These are phyloP conservation scores for Coemansia aciculifera DNA, from an alignment of 192 early-diverging fungal species.

Conservation along the genomic window DNA sequence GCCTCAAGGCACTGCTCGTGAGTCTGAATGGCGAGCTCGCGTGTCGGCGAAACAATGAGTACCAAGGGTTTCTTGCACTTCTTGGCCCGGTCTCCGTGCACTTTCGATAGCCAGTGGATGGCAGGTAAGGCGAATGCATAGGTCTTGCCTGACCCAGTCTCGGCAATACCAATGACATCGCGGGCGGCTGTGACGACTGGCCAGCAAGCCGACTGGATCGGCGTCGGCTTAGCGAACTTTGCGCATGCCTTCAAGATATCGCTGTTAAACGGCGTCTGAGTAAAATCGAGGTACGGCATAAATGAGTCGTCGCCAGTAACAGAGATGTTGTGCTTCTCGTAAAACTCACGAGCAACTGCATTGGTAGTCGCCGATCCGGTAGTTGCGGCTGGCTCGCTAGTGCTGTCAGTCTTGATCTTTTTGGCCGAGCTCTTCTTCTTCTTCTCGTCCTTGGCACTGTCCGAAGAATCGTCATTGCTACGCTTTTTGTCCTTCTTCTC, in stretches of 20 bases:
- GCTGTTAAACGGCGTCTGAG: slow-evolving; percentile 67
- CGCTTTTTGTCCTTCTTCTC: slow-evolving; percentile 40
- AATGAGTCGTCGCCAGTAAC: slow-evolving; percentile 59
- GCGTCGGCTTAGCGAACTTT: slow-evolving; percentile 82
- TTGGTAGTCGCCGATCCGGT: slow-evolving; percentile 20
- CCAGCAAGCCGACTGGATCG: slow-evolving; percentile 95
- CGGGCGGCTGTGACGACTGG: slow-evolving; percentile 77
- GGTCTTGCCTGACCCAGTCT: slow-evolving; percentile 96
- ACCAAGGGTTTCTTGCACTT: slow-evolving; percentile 71
- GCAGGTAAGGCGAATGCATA: slow-evolving; percentile 92
- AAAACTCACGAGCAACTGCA: slow-evolving; percentile 52
- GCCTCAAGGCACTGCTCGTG: slow-evolving; percentile 82
- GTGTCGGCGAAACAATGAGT: slow-evolving; percentile 91
- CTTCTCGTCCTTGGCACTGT: slow-evolving; percentile 13
- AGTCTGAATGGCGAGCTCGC: slow-evolving; percentile 94
- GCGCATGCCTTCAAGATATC: slow-evolving; percentile 65
- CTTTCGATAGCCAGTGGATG: slow-evolving; percentile 74
- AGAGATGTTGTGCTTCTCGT: slow-evolving; percentile 64
- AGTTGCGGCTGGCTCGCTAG: not conserved
- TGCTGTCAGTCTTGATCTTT: slow-evolving; percentile 33
- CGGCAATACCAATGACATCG: slow-evolving; percentile 93
- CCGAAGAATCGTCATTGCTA: slow-evolving; percentile 23
- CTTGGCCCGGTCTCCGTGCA: slow-evolving; percentile 63
- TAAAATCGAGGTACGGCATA: slow-evolving; percentile 74
- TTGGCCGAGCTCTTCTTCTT: slow-evolving; percentile 24